phyloP scores from a whole-genome alignment of 306 rosid species.

The Ochetophila trinervis region DNA sequence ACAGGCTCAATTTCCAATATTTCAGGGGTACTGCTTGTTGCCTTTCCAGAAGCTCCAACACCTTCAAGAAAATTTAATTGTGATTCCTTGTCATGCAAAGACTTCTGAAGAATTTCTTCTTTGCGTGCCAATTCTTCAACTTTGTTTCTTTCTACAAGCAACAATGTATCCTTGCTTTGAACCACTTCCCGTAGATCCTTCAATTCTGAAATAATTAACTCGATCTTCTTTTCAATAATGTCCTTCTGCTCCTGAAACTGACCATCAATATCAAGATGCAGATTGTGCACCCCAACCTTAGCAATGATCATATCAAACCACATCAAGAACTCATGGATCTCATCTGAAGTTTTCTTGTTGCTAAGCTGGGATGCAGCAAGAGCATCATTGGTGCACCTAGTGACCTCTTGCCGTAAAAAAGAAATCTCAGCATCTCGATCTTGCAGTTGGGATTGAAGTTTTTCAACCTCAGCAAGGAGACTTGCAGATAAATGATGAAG shows the following conservation, averaged over 20 bases:
- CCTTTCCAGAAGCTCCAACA: conserved; percentile 55
- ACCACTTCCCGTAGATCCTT: conserved; percentile 52
- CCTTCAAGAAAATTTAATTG: conserved; percentile 76
- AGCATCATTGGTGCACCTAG: conserved; percentile 87
- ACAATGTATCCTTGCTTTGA: conserved; percentile 61
- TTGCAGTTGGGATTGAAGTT: conserved; percentile 85
- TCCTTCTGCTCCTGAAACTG: conserved; percentile 59
- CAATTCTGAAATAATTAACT: conserved; percentile 55
- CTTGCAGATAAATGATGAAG: conserved; percentile 82
- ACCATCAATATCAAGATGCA: conserved; percentile 37
- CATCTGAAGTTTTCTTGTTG: conserved; percentile 57
- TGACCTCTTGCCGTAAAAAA: conserved; percentile 96
- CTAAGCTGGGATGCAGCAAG: conserved; percentile 76
- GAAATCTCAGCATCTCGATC: conserved; percentile 93
- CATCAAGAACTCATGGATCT: conserved; percentile 55
- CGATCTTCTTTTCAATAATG: conserved; percentile 59
- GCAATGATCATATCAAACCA: conserved; percentile 66
- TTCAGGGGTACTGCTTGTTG: conserved; percentile 53
- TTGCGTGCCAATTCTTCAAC: conserved; percentile 58
- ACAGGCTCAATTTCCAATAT: conserved; percentile 77
- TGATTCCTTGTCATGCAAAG: conserved; percentile 67
- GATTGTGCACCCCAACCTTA: conserved; percentile 47
- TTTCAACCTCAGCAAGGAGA: conserved; percentile 92
- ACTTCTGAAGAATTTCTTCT: conserved; percentile 58
- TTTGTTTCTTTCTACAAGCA: conserved; percentile 74